Base-by-base conservation (phyloP, 2,329 filamentous ascomycete genomes). In the Trichoderma atroviride region DNA sequence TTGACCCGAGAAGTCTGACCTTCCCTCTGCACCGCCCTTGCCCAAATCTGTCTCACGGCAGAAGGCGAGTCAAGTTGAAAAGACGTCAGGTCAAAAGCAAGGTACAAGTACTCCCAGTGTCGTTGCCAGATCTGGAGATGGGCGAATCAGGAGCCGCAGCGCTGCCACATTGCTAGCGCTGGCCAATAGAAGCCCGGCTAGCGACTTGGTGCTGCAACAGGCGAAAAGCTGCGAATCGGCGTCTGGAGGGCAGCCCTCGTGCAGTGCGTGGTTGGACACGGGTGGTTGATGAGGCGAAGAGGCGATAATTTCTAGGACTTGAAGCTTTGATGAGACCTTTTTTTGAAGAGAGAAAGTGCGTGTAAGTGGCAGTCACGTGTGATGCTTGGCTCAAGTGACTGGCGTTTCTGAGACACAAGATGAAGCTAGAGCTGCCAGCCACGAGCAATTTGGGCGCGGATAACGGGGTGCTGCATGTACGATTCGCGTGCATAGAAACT, bases 151-250 rank as follows among this genome's bases (percentile, higher is more conserved):
- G 65, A 35, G 27, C 27, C 37, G 35, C 27, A 55, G 55, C 35
- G 43, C 66, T 63, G 69, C 72, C 73, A 74, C 73, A 74, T 74
- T 74, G 53, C 65, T 59, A 40, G 33, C 53, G 50, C 50, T 52
- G 24, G 68, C 71, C 68, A 73, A 71, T 70, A 37, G 57, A 60
- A 68, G 47, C 35, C 24, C 53, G 9, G n/a, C 52, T 11, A 11
- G 6, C n/a, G 6, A 11, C 11, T 24, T 19, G 9, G 19, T 33
- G 57, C 19, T 14, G 64, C 35, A 16, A 5, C 33, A 16, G 24
- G 52, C 19, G 11, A 29, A 29, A 43, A 33, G 40, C 68, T 57
- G 37, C 63, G 69, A 70, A 67, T 62, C 16, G 40, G 66, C 9
- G 61, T 52, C 59, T 59, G 37, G 33, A 40, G 66, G 37, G 29